A percentile compares a stretch with the other conserved stretches of the same genome.
phyloP scores from a whole-genome alignment of 1,284 basidiomycete genomes.

The Tilletiopsis washingtonensis region DNA sequence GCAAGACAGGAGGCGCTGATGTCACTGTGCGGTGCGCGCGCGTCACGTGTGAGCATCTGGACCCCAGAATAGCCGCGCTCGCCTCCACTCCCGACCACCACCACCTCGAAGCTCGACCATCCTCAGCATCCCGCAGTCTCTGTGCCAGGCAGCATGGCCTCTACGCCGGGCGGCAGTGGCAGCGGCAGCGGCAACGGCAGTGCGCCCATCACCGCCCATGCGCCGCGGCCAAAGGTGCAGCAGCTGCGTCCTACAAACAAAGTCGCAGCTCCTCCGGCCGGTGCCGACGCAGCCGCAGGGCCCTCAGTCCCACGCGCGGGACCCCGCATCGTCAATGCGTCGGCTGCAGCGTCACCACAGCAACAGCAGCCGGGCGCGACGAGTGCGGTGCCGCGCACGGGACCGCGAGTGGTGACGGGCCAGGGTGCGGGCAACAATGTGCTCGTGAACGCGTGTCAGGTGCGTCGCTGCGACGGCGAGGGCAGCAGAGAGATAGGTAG shows the following conservation, averaged over 20 bases:
- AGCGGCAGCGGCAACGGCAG: too few species aligned
- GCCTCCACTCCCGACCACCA: too few species aligned
- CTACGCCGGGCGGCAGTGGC: too few species aligned
- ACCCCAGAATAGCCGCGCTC: too few species aligned
- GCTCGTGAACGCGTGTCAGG: slow-evolving; percentile 30
- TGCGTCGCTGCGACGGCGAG: not conserved
- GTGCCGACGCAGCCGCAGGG: not conserved
- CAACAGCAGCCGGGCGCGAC: not conserved
- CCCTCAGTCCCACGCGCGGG: not conserved
- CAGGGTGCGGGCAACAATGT: slow-evolving; percentile 29
- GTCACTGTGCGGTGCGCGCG: too few species aligned
- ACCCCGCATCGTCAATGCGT: not conserved
- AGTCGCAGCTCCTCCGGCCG: not conserved
- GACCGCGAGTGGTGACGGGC: slow-evolving; percentile 5
- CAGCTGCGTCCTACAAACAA: slow-evolving; percentile 8
- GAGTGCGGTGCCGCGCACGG: not conserved
- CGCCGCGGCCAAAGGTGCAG: slow-evolving; percentile 7
- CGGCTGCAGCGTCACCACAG: not conserved
- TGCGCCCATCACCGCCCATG: too few species aligned
- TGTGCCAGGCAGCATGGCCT: too few species aligned
- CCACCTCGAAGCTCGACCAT: too few species aligned
- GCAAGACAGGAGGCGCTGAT: too few species aligned
- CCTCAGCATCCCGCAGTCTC: too few species aligned
- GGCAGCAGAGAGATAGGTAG: not conserved
- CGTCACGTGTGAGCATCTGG: too few species aligned